These are phyloP conservation scores for Populus ilicifolia DNA, from an alignment of 345 rosid species.

Conservation along the genomic window DNA sequence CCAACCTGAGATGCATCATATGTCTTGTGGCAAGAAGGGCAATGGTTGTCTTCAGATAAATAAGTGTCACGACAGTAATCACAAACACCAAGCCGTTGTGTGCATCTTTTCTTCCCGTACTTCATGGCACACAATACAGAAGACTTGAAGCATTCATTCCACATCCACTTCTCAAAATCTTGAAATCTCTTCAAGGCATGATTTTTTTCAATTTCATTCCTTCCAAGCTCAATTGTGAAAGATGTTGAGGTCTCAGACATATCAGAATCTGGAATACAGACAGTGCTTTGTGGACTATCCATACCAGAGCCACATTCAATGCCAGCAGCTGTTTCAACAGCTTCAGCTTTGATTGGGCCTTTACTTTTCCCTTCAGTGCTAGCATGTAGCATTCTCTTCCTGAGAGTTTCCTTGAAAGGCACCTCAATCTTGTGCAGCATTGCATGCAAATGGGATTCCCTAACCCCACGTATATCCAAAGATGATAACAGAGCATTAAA, in stretches of 20 bases:
- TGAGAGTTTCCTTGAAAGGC: constrained; percentile 61
- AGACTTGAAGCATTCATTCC: constrained; percentile 52
- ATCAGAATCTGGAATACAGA: constrained; percentile 41
- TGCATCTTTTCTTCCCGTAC: constrained; percentile 55
- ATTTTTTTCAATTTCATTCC: constrained; percentile 39
- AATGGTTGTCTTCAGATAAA: constrained; percentile 36
- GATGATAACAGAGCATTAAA: constrained; percentile 58
- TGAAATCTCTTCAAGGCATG: constrained; percentile 54
- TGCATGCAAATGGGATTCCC: constrained; percentile 68
- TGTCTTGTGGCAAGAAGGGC: constrained; percentile 51
- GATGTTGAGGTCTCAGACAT: constrained; percentile 52
- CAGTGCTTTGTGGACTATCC: constrained; percentile 38
- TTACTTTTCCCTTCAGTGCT: constrained; percentile 5
- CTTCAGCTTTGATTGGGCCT: constrained; percentile 27
- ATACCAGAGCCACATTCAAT: constrained; percentile 10
- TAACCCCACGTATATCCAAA: constrained; percentile 75
- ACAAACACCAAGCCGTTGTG: constrained; percentile 46
- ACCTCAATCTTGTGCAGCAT: constrained; percentile 67
- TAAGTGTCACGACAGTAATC: constrained; percentile 50
- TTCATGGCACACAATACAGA: constrained; percentile 40
- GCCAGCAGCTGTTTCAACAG: constrained; percentile 22
- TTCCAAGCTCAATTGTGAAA: constrained; percentile 56
- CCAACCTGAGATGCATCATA: constrained; percentile 22
- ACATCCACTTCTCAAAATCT: constrained; percentile 80
- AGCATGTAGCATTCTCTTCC: constrained; percentile 26